phyloP scores from a whole-genome alignment of 345 rosid genomes.

The Odontarrhena argentea region DNA sequence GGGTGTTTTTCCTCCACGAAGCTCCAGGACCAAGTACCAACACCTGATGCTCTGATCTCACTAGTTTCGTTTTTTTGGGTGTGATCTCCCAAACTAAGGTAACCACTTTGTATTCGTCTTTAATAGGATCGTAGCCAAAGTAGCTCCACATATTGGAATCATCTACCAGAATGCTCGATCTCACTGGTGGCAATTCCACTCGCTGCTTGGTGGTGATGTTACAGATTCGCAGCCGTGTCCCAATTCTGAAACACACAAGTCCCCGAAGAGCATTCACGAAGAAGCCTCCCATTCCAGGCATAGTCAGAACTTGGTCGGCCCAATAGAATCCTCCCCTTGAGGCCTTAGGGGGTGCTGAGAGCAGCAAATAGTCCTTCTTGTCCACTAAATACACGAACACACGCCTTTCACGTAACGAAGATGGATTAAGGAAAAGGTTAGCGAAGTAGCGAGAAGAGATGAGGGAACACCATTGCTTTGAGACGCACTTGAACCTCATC shows the following conservation, averaged over 20 bases:
- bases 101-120: conserved; percentile 18
- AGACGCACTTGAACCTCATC: not conserved
- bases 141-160: not conserved
- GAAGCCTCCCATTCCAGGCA: not conserved
- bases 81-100: not conserved
- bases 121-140: conserved; percentile 3
- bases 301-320: not conserved
- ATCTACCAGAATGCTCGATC: too few species aligned
- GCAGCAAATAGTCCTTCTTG: not conserved
- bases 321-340: too few species aligned
- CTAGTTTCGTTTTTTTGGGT: too few species aligned
- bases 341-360: not conserved
- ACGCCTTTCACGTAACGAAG: not conserved
- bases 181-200: conserved; percentile 1
- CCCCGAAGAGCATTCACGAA: not conserved
- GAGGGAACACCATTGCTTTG: not conserved
- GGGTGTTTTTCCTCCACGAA: not conserved
- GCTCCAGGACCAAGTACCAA: conserved; percentile 22
- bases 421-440: not conserved
- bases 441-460: not conserved
- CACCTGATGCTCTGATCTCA: conserved; percentile 13
- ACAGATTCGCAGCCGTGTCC: not conserved
- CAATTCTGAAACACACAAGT: not conserved
- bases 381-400: not conserved
- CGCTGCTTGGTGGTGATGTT: not conserved